Base-by-base conservation (phyloP, 306 rosid genomes). In the Arachis stenosperma region DNA sequence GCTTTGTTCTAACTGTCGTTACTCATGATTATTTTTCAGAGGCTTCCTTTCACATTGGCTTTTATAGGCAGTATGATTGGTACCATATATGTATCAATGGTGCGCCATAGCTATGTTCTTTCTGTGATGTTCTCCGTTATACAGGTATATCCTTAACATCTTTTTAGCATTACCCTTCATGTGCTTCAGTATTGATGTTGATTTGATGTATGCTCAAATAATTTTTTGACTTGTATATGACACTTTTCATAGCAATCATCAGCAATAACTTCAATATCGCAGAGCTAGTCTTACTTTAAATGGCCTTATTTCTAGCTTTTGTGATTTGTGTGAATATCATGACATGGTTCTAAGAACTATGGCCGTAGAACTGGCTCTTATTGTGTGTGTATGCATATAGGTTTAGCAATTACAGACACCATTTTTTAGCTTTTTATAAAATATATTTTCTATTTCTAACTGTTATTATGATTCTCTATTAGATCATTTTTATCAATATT, bases 21-120 rank as follows among this genome's bases (percentile, higher is more conserved):
- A n/a, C 74, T 39, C 52, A 6, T 50, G 7, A 59, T 77, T 65
- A 22, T 60, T 65, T 69, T 84, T 60, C 99, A 95, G 99, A 87
- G 99, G 76, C 96, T 95, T 54, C 97, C 97, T 65, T 91, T 95
- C 75, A 88, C 98, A 9, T 54, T 84, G 81, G 84, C 83, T 81
- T 95, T 95, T 81, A 7, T 91, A 47, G 93, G 98, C 60, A 87
- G 90, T 77, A 95, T 95, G 97, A 65, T 84, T 47, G 98, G 96
- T 53, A 95, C 98, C 57, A 72, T 95, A 80, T 95, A 95, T 79
- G 99, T 95, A 41, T 95, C 99, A 48, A 95, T 95, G 99, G 96
- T 89, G 70, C 93, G 80, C 42, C 99, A 92, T 79, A 95, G 96
- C 85, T 95, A 95, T 78, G 30, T 95, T 79, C 92, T 95, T 73